These are phyloP conservation scores for Halophytophthora batemanensis DNA, from an alignment of 352 stramenopile genomes.

Conservation along the genomic window DNA sequence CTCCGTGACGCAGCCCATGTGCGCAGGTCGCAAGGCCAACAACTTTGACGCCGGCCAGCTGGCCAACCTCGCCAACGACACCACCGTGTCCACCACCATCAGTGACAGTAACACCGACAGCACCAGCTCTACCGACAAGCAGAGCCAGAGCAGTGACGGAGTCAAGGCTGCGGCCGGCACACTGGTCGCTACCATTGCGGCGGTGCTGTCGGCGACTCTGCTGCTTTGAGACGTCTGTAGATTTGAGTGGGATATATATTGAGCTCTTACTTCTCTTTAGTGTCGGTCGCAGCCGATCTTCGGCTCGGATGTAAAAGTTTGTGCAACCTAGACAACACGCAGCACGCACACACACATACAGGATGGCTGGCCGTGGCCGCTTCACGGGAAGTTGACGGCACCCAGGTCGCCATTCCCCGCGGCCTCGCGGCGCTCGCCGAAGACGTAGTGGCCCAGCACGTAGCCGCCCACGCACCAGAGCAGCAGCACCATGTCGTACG, in stretches of 20 bases:
- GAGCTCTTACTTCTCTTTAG: no score
- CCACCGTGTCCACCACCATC: conserved; percentile 1
- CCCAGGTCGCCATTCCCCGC: conserved; percentile 19
- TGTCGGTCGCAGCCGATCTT: no score
- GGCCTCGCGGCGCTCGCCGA: conserved; percentile 58
- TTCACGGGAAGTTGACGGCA: conserved; percentile 23
- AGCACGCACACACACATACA: not conserved
- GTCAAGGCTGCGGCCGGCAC: not conserved
- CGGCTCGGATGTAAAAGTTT: no score
- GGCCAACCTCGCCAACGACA: conserved; percentile 20
- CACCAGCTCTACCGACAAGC: conserved; percentile 10
- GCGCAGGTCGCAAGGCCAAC: conserved; percentile 44
- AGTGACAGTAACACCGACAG: not conserved
- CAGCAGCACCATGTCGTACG: conserved; percentile 67
- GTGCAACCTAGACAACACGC: conserved; percentile 4
- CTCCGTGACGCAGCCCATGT: conserved; percentile 36
- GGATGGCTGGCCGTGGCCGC: not conserved
- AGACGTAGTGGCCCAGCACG: conserved; percentile 63
- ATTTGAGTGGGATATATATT: no score
- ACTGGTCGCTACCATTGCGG: not conserved
- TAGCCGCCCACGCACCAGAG: conserved; percentile 54
- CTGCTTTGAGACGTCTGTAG: no score
- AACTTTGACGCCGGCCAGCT: conserved; percentile 19
- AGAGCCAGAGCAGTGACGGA: conserved; percentile 1
- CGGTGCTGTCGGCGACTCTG: no score